These are phyloP conservation scores for Ophiocordyceps sinensis DNA, from an alignment of 2,329 filamentous ascomycete species.

Conservation along the genomic window DNA sequence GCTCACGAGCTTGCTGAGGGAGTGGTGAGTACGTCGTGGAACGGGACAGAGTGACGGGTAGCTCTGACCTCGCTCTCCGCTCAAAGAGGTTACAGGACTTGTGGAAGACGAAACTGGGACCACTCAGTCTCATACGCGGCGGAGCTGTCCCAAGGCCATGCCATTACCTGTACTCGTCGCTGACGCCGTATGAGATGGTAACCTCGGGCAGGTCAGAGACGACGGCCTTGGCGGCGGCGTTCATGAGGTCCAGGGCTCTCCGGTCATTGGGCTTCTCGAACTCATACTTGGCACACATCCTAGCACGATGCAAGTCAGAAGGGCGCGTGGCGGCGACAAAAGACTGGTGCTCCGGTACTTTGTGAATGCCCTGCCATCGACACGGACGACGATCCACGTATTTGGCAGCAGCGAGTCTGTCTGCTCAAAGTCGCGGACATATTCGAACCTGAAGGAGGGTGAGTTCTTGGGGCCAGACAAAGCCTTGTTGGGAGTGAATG, in stretches of 20 bases:
- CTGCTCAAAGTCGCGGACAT: slow-evolving; percentile 82
- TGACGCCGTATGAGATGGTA: slow-evolving; percentile 79
- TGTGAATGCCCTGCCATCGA: slow-evolving; percentile 90
- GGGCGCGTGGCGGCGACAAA: no score
- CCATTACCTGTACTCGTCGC: slow-evolving; percentile 72
- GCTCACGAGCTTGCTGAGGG: slow-evolving; percentile 66
- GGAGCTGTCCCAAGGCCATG: background rate
- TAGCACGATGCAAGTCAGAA: slow-evolving; percentile 17
- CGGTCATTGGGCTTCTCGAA: slow-evolving; percentile 91
- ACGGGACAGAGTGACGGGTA: background rate
- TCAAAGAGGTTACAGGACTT: slow-evolving; percentile 75
- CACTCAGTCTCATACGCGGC: slow-evolving; percentile 1
- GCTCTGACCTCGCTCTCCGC: slow-evolving; percentile 54
- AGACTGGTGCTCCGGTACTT: slow-evolving; percentile 41
- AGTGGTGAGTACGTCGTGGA: background rate
- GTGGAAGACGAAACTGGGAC: slow-evolving; percentile 68
- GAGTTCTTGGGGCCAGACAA: background rate
- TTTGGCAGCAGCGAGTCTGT: slow-evolving; percentile 68
- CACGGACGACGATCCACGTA: slow-evolving; percentile 88
- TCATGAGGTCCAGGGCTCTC: slow-evolving; percentile 85
- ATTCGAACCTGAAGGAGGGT: slow-evolving; percentile 57
- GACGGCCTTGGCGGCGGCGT: slow-evolving; percentile 73
- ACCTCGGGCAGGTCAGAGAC: slow-evolving; percentile 75
- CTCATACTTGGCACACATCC: slow-evolving; percentile 66
- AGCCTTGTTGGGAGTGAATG: background rate